Evolutionary conservation across 371 early-diverging fungal species (phyloP), one percentile per base, ranked within the genome.

Genomic region (Nematocida major): DNA sequence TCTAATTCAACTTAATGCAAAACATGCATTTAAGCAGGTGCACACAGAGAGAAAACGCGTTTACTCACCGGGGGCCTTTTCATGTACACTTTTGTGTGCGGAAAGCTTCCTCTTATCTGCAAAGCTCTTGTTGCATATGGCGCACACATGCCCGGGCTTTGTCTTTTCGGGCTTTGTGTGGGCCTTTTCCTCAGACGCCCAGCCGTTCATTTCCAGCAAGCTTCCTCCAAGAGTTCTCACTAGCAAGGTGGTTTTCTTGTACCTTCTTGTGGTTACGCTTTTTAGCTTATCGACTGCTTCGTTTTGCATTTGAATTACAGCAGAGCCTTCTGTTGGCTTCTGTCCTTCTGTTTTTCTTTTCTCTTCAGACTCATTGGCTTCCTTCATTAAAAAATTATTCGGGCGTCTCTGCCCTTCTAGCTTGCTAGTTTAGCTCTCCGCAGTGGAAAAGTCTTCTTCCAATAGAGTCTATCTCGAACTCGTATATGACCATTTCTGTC

Each of bases 401-500:
- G 13, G n/a, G n/a, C n/a, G n/a, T n/a, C n/a, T n/a, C n/a, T n/a
- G n/a, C n/a, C n/a, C n/a, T n/a, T n/a, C n/a, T n/a, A n/a, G n/a
- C n/a, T n/a, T n/a, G n/a, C n/a, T 50, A 67, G 36, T 61, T 62
- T 39, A 65, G 15, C 11, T 62, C 48, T 22, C 62, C 76, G 26
- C 15, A 32, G 36, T 73, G 76, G 30, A 63, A 65, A 3, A 73
- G 62, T 28, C 76, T 62, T 50, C 76, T 62, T 4, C 26, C 42
- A 3, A 62, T 32, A 13, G 42, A 9, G 40, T 73, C 40, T 18
- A 73, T 65, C n/a, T 62, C 76, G 65, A 73, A 73, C 34, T 73
- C 76, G 51, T 47, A 73, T 26, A 73, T 73, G 20, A 63, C 22
- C 76, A 73, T 73, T 50, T 73, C 76, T 15, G 76, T 73, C 2